Base-by-base conservation (phyloP, 1,139 yeast species). In the Hansenula lynferdii region DNA sequence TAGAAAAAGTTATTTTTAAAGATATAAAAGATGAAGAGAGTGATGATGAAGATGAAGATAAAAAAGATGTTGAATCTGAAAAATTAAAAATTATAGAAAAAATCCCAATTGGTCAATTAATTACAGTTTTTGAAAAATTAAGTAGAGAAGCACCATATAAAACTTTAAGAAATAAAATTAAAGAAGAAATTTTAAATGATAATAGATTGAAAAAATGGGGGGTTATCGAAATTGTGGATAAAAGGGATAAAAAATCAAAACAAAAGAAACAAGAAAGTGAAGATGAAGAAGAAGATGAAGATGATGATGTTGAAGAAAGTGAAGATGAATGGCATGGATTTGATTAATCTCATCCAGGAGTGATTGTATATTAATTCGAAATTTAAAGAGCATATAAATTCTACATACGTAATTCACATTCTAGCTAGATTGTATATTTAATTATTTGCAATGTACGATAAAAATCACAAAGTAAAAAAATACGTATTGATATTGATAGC, bases 181-280 rank as follows among this genome's bases (percentile, higher is more conserved):
- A 66, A 48, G 77, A 74, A 33, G 94, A 85, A 33, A 72, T 90
- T 1, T 64, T 85, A 39, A 66, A 66, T 1, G 95, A 89, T 57
- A 62, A 65, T 27, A 71, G 94, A 54, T 68, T 87, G 42, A 60
- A 60, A 27, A 67, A 67, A 29, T 86, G 96, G 95, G 84, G 80
- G 8, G 68, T 80, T 5, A 60, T 61, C 9, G 66, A 68, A 39
- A 44, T 44, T 31, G 8, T 12, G 21, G 33, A 22, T 20, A 28
- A 28, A 8, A 28, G 20, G 19, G 5, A 15, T 3, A 27, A 27
- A 6, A 27, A 27, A 10, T 11, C 60, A 49, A 9, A 64, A 60
- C 7, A n/a, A 11, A 5, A 17, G 24, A 50, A 44, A 8, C 46
- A 43, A 3, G 51, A 42, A n/a, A 53, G 43, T 3, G 51, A 42